phyloP scores from a whole-genome alignment of 352 stramenopile species.

The Albugo laibachii region DNA sequence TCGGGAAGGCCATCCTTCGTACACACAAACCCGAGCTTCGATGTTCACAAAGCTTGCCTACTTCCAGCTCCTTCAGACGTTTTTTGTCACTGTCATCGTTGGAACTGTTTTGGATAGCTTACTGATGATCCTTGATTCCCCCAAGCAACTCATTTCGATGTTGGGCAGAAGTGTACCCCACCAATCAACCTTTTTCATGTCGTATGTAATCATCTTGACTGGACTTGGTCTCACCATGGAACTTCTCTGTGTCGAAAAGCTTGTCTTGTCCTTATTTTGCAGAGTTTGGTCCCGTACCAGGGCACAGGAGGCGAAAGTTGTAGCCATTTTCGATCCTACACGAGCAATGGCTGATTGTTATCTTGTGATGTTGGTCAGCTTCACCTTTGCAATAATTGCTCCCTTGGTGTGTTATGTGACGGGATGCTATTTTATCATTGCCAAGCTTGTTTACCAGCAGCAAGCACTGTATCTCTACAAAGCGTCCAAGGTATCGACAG shows the following conservation, averaged over 20 bases:
- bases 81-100: conserved; percentile 60
- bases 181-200: conserved; percentile 75
- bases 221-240: conserved; percentile 35
- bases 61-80: conserved; percentile 70
- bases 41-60: conserved; percentile 62
- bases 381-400: conserved; percentile 63
- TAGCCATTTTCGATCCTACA: conserved; percentile 49
- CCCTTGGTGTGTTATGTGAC: conserved; percentile 62
- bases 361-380: conserved; percentile 42
- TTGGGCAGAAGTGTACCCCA: conserved; percentile 54
- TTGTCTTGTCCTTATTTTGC: conserved; percentile 18
- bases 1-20: conserved; percentile 46
- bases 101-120: conserved; percentile 56
- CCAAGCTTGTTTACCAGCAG: conserved; percentile 45
- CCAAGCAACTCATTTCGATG: conserved; percentile 43
- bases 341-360: conserved; percentile 35
- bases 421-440: conserved; percentile 41
- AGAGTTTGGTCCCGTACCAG: conserved; percentile 34
- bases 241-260: conserved; percentile 32
- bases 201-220: conserved; percentile 52
- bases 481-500: conserved; percentile 26
- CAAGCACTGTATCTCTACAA: conserved; percentile 58
- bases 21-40: conserved; percentile 33
- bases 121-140: conserved; percentile 48
- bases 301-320: conserved; percentile 25